Evolutionary conservation across 768 basidiomycete species (phyloP), one percentile per base, ranked within the genome.

Genomic region (Russula brevipes): DNA sequence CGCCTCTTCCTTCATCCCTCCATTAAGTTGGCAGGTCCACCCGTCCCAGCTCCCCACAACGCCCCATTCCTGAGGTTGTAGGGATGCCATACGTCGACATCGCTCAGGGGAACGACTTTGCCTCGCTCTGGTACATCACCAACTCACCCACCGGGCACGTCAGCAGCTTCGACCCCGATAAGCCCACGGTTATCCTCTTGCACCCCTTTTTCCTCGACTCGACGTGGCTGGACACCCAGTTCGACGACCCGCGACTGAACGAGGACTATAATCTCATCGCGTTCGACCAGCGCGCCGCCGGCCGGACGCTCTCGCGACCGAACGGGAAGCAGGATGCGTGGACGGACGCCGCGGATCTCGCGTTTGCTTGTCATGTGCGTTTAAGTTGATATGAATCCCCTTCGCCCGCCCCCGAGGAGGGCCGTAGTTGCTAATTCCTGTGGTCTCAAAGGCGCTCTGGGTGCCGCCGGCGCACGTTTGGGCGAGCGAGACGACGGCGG

Each of bases 341-440:
- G 67, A 68, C 71, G 45, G 68, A 72, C 57, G 72, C 72, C 12
- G 72, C 72, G 16, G 71, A 73, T 54, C 42, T 72, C 19, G 72
- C 72, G 17, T 64, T 70, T 24, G 69, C 68, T 24, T 65, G 61
- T 45, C 53, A 63, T 53, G 69, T 69, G 51, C 44, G 69, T 61
- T 1, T 4, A 35, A 7, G 24, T 24, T 24, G 24, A 24, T 24
- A 24, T 24, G 24, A 7, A 24, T 14, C 11, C 36, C 6, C 12
- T 7, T 11, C 5, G 5, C 41, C 16, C 24, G 11, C 1, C 24
- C 5, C 24, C 50, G 9, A 49, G 36, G 12, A 44, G 31, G 10
- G 10, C 16, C 24, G 14, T 14, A 4, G 19, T 35, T 31, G 6
- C 57, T 54, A n/a, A 63, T 45, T 24, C 14, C 24, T 11, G 36